Evolutionary conservation across 2,329 filamentous ascomycete genomes (phyloP), one percentile per base, ranked within the genome.

Genomic region (Atkinsonella texensis): DNA sequence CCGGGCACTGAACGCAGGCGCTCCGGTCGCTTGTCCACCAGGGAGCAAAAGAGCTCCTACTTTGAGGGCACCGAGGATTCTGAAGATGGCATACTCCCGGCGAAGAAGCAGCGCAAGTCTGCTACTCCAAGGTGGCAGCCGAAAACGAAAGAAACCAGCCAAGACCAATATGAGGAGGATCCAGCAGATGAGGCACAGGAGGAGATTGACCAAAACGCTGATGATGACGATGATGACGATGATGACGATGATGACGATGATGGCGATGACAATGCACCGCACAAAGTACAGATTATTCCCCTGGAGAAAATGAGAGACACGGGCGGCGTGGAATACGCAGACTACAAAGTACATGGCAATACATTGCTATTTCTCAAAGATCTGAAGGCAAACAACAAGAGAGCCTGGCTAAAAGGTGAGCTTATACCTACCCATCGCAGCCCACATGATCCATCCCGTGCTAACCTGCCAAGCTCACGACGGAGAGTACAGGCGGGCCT

Each of bases 401-500:
- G 80, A 32, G 60, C 69, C 1, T 84, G 80, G 80, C 67, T 83
- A 7, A 80, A 81, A 58, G 67, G 77, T 80, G 64, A 57, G 68
- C n/a, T n/a, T 18, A 8, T 18, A 23, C 15, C 4, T 15, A 17
- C 32, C 7, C 8, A 49, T n/a, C 28, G 28, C 28, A 28, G n/a
- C 28, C n/a, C 28, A 10, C 23, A 20, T 17, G 10, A 20, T 9
- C 10, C 35, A 48, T 43, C 28, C 17, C 39, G 23, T 12, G 48
- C 48, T 50, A 20, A 38, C 10, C 10, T 5, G 18, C 1, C 12
- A 52, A 93, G 88, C 81, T 60, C 80, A 93, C 64, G 88, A 95
- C 65, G 75, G 76, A 44, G 86, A 94, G 59, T 95, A 87, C 64
- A 79, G 89, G 53, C 76, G 82, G 51, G 80, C 89, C 1, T 77